Evolutionary conservation across 2,329 filamentous ascomycete species (phyloP).

Genomic region (Cladosporium sp.): DNA sequence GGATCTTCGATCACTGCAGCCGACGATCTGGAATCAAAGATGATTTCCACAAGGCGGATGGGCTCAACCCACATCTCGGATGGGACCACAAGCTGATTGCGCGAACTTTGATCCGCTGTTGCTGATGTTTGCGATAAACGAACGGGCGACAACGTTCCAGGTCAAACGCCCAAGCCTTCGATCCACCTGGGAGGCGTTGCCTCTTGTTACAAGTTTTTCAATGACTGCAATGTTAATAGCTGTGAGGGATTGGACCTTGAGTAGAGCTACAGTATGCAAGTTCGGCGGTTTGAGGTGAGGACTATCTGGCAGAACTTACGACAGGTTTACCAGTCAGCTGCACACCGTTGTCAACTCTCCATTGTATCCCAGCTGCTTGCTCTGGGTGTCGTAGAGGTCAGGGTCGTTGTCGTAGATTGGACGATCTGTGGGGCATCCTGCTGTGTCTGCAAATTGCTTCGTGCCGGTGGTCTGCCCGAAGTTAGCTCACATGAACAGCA

Average conservation of each 20-base stretch:
- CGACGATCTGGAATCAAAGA: neutral
- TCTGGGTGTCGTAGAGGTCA: neutral
- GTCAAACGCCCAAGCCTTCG: conserved; percentile 47
- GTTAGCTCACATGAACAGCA: neutral
- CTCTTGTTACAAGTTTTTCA: conserved; percentile 40
- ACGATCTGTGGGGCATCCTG: neutral
- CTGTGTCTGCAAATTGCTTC: neutral
- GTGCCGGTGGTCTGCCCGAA: neutral
- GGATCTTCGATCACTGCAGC: neutral
- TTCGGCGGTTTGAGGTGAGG: neutral
- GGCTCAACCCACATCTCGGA: neutral
- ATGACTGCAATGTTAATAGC: conserved; percentile 36
- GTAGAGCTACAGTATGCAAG: neutral
- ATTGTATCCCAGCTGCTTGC: neutral
- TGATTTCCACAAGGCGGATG: no score
- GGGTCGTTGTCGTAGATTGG: neutral
- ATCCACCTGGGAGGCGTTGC: conserved; percentile 42
- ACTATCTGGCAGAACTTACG: no score
- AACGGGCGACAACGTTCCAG: conserved; percentile 46
- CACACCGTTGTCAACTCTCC: neutral
- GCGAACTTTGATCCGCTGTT: neutral
- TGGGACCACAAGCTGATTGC: neutral
- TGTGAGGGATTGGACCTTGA: neutral
- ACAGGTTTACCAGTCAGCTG: neutral
- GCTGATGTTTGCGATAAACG: neutral